These are phyloP conservation scores for Sporothrix variecibatus DNA, from an alignment of 2,329 filamentous ascomycete species.

Conservation along the genomic window DNA sequence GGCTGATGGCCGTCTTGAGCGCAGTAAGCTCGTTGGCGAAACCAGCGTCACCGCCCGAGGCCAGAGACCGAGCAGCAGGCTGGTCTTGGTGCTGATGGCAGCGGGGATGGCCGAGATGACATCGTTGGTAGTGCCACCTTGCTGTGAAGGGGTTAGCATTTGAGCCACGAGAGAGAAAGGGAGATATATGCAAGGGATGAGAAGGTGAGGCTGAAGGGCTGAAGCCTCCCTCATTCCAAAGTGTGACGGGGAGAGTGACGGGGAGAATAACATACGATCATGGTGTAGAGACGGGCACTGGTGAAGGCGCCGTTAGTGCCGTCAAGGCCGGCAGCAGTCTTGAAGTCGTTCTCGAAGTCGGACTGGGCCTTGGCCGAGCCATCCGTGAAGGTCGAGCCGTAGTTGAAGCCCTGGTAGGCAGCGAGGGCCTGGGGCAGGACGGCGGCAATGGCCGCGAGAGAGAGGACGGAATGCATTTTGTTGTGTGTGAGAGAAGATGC, in stretches of 20 bases:
- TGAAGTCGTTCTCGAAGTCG: constrained; percentile 73
- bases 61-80: constrained; percentile 81
- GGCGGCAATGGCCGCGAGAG: constrained; percentile 31
- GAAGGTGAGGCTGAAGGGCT: background rate
- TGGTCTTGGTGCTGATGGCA: constrained; percentile 77
- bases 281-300: constrained; percentile 71
- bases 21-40: constrained; percentile 76
- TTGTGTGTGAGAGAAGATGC: background rate
- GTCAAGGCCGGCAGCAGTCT: constrained; percentile 61
- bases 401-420: constrained; percentile 67
- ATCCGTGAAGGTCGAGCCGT: constrained; percentile 63
- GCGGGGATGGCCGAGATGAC: constrained; percentile 76
- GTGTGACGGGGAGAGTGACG: background rate
- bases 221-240: background rate
- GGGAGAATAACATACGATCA: constrained; percentile 51
- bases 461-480: constrained; percentile 27
- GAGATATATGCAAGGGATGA: background rate
- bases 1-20: constrained; percentile 65
- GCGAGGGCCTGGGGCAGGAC: constrained; percentile 36
- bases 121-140: constrained; percentile 64
- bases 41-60: constrained; percentile 62
- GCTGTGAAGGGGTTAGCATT: constrained; percentile 37
- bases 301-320: constrained; percentile 65
- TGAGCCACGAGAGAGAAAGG: background rate
- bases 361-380: constrained; percentile 60